Percentiles rank a stretch among this genome's conserved stretches.
phyloP scores from a whole-genome alignment of 2,329 filamentous ascomycete genomes.

The Botrytis pseudocinerea region DNA sequence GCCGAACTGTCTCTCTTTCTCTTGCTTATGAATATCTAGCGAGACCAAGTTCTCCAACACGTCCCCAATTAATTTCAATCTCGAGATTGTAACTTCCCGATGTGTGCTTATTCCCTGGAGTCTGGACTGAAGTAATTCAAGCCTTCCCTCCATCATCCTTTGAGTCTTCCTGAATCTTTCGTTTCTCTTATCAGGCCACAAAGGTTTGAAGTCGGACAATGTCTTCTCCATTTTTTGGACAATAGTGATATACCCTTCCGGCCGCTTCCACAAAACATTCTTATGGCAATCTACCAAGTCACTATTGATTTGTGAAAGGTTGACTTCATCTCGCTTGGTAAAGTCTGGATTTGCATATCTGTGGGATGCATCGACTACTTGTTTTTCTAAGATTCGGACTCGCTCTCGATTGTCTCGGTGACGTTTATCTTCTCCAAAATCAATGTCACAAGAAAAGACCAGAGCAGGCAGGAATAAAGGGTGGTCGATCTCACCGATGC shows the following conservation, averaged over 20 bases:
- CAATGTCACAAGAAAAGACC: background rate
- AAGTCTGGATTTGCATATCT: fast-evolving
- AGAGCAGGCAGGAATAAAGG: background rate
- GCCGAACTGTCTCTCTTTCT: conserved; percentile 14
- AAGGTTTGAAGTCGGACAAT: fast-evolving
- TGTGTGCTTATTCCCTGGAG: conserved; percentile 14
- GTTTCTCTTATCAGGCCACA: background rate
- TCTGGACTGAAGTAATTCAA: fast-evolving
- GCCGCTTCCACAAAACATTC: background rate
- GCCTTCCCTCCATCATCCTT: background rate
- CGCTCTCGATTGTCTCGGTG: background rate
- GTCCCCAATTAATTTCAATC: conserved; percentile 17
- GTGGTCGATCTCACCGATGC: background rate
- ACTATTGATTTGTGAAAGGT: background rate
- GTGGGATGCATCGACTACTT: background rate
- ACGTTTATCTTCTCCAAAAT: background rate
- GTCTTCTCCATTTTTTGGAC: background rate
- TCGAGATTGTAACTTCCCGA: conserved; percentile 18
- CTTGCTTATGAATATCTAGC: conserved; percentile 18
- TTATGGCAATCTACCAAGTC: background rate
- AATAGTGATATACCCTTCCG: background rate
- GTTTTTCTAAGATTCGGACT: background rate
- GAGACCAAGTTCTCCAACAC: conserved; percentile 22
- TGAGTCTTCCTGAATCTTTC: background rate
- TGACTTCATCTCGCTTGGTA: background rate